Percentiles rank a stretch among this genome's conserved stretches.
Conservation (phyloP, 306 rosid genomes). For the Acacia confusa region DNA sequence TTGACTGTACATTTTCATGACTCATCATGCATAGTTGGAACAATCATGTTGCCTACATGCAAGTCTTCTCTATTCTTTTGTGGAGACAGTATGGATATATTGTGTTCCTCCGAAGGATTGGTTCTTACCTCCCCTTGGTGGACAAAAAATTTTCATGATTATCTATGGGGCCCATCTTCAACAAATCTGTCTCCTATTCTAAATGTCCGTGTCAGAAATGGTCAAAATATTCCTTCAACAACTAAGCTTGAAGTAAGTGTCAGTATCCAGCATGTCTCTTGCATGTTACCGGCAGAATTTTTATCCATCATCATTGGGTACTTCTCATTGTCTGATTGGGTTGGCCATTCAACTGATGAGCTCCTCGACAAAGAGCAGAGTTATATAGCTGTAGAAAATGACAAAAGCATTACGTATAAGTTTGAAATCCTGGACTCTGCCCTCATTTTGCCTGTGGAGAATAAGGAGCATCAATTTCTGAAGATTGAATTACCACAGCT, state of each 20-base stretch:
- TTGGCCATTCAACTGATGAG: constrained; percentile 46
- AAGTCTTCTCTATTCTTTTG: constrained; percentile 54
- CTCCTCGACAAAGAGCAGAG: constrained; percentile 32
- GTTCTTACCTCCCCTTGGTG: constrained; percentile 75
- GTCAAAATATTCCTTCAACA: constrained; percentile 36
- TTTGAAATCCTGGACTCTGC: constrained; percentile 81
- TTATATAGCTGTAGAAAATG: constrained; percentile 41
- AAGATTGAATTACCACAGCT: constrained; percentile 64
- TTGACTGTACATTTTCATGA: constrained; percentile 83
- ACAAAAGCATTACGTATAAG: constrained; percentile 54
- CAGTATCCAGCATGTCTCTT: constrained; percentile 80
- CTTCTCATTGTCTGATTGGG: constrained; percentile 81
- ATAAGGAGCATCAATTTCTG: constrained; percentile 63
- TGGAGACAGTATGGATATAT: constrained; percentile 60
- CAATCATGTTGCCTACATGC: constrained; percentile 55
- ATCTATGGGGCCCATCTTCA: constrained; percentile 82
- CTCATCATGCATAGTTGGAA: constrained; percentile 74
- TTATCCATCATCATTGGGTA: constrained; percentile 87
- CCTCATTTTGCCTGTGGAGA: constrained; percentile 72
- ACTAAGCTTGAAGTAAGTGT: constrained; percentile 62
- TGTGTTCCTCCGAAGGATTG: constrained; percentile 75
- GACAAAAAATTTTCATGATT: constrained; percentile 50
- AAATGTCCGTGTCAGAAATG: constrained; percentile 68
- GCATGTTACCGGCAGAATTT: constrained; percentile 85
- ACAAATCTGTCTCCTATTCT: constrained; percentile 71